Base-by-base conservation (phyloP, 768 basidiomycete genomes). In the Epithele typhae region DNA sequence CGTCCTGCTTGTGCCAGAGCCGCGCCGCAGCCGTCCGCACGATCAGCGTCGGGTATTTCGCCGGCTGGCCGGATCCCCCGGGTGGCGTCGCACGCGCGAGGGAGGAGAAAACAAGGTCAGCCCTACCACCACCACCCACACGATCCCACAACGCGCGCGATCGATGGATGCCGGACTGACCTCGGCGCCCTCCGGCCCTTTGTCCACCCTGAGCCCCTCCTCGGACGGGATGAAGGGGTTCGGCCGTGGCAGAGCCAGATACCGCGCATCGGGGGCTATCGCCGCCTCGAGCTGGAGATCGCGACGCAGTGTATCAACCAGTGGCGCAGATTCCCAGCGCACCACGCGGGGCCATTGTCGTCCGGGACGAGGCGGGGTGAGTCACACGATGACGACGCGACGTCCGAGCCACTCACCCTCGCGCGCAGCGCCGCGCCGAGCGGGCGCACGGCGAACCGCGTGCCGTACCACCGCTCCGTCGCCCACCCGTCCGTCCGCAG, bases 1-100 rank as follows among this genome's bases (percentile, higher is more conserved):
- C 78, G 59, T 81, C 79, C 56, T 74, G 73, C 63, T 80, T 81
- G 63, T 72, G 68, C 77, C 77, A 81, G 3, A 79, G 56, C 17
- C 67, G 60, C 1, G 69, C 67, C 4, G 64, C 37, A 1, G 60
- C 50, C 0, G 65, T 67, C 33, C 75, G 66, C 10, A 52, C 51
- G 15, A 79, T 54, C 32, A 70, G 58, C 7, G 52, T 41, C 0
- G 78, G 76, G 12, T 64, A 49, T 38, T 59, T 59, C 14, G 57
- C 56, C 1, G 74, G 72, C 72, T 74, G 42, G 10, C 25, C 25
- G 22, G 4, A 8, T 12, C n/a, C 3, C 4, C 23, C 14, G 17
- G n/a, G n/a, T n/a, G n/a, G n/a, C n/a, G n/a, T n/a, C n/a, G n/a
- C n/a, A n/a, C n/a, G n/a, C n/a, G n/a, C n/a, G n/a, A n/a, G n/a